A percentile compares a stretch with the other conserved stretches of the same genome.
phyloP scores from a whole-genome alignment of 1,284 basidiomycete genomes.

The Mrakiaceae sp. region DNA sequence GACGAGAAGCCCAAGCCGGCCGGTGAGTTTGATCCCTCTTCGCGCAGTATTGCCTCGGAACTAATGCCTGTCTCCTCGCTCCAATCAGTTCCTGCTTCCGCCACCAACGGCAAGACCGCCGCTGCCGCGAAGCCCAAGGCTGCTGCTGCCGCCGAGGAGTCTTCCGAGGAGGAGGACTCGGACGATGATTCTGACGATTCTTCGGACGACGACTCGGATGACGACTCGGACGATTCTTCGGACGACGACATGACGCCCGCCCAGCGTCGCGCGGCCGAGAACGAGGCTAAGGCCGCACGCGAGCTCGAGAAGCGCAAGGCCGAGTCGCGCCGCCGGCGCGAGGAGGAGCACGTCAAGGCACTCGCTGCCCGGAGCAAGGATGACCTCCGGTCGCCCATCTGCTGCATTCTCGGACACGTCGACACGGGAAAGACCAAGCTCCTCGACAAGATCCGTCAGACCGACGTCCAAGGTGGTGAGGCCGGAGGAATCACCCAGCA shows the following conservation, averaged over 20 bases:
- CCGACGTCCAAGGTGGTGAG: conserved; percentile 98
- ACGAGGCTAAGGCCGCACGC: conserved; percentile 29
- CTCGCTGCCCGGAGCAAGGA: conserved; percentile 80
- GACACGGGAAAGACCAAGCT: conserved; percentile 99
- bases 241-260: conserved; percentile 51
- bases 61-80: conserved; percentile 17
- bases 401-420: conserved; percentile 98
- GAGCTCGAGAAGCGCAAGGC: conserved; percentile 67
- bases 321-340: conserved; percentile 67
- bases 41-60: neutral
- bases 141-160: conserved; percentile 24
- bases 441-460: conserved; percentile 98
- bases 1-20: conserved; percentile 38
- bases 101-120: conserved; percentile 24
- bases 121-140: conserved; percentile 20
- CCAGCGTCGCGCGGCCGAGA: conserved; percentile 35
- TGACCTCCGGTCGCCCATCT: conserved; percentile 89
- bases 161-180: conserved; percentile 26
- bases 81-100: conserved; percentile 25
- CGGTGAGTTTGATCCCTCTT: neutral
- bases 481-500: conserved; percentile 99
- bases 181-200: conserved; percentile 40
- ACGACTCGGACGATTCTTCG: conserved; percentile 36
- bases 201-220: conserved; percentile 30
- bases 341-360: conserved; percentile 74